Percentiles rank a stretch among this genome's conserved stretches.
These are phyloP conservation scores for Pisolithus sp. DNA, from an alignment of 768 basidiomycete species.

Conservation along the genomic window DNA sequence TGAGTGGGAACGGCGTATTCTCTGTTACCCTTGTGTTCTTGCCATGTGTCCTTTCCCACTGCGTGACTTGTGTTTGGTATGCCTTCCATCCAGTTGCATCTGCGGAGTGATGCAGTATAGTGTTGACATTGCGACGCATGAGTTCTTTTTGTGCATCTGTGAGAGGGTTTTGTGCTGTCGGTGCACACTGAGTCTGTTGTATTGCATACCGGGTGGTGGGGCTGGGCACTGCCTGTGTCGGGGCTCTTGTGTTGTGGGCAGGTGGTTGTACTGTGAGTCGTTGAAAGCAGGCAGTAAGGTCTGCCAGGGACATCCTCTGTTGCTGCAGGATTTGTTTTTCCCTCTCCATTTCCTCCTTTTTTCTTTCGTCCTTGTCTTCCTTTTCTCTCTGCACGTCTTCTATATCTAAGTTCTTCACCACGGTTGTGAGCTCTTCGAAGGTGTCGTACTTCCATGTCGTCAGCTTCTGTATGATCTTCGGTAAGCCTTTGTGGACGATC, in stretches of 20 bases:
- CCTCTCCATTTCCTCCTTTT: neutral
- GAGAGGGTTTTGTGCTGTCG: neutral
- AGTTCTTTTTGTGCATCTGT: neutral
- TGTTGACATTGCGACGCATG: neutral
- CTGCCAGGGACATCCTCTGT: neutral
- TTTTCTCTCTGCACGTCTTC: neutral
- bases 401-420: neutral
- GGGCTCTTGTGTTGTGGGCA: no score
- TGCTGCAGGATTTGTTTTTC: neutral
- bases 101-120: neutral
- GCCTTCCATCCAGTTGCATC: neutral
- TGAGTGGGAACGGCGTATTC: neutral
- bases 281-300: neutral
- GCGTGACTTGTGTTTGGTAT: neutral
- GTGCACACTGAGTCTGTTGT: neutral
- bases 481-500: neutral
- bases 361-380: neutral
- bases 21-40: neutral
- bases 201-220: neutral
- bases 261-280: no score
- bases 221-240: no score
- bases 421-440: neutral
- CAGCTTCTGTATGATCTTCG: neutral
- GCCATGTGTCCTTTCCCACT: neutral
- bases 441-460: neutral